These are phyloP conservation scores for Alternaria sp. DNA, from an alignment of 2,329 filamentous ascomycete species.

Conservation along the genomic window DNA sequence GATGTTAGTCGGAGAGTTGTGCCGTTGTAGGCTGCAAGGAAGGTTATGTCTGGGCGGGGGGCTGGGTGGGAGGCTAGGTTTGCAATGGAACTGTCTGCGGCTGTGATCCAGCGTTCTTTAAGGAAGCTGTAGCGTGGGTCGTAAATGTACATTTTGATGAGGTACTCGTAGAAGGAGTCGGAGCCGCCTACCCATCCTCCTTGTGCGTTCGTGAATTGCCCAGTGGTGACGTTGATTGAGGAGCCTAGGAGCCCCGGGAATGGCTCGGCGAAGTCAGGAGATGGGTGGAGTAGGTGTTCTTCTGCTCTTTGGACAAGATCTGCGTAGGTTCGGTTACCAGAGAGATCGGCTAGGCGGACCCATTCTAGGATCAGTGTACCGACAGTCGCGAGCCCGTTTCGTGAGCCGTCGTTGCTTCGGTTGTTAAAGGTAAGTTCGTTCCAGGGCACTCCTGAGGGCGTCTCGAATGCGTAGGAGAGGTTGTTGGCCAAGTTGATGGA, in stretches of 20 bases:
- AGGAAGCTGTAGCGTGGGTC: slow-evolving; percentile 72
- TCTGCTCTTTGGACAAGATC: slow-evolving; percentile 72
- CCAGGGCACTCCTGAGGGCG: slow-evolving; percentile 75
- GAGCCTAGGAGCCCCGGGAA: slow-evolving; percentile 80
- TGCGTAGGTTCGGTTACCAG: slow-evolving; percentile 71
- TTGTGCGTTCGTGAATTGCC: slow-evolving; percentile 69
- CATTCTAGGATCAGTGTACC: slow-evolving; percentile 86
- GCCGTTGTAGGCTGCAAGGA: slow-evolving; percentile 67
- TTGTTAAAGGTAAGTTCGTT: slow-evolving; percentile 71
- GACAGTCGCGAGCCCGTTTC: slow-evolving; percentile 77
- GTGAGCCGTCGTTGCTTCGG: slow-evolving; percentile 57
- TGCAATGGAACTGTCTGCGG: slow-evolving; percentile 77
- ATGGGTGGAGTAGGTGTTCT: slow-evolving; percentile 72
- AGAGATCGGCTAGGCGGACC: slow-evolving; percentile 80
- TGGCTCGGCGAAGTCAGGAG: slow-evolving; percentile 70
- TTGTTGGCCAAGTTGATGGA: slow-evolving; percentile 73
- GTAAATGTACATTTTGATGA: slow-evolving; percentile 91
- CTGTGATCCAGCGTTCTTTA: slow-evolving; percentile 75
- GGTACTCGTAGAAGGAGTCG: slow-evolving; percentile 88
- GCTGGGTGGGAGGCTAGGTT: slow-evolving; percentile 74
- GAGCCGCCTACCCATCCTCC: slow-evolving; percentile 81
- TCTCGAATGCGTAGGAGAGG: slow-evolving; percentile 80
- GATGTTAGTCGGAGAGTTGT: slow-evolving; percentile 50
- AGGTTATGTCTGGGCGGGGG: slow-evolving; percentile 74
- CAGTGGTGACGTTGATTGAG: slow-evolving; percentile 69